Conservation (phyloP, 805 yeast genomes). For the Ogataea pini region DNA sequence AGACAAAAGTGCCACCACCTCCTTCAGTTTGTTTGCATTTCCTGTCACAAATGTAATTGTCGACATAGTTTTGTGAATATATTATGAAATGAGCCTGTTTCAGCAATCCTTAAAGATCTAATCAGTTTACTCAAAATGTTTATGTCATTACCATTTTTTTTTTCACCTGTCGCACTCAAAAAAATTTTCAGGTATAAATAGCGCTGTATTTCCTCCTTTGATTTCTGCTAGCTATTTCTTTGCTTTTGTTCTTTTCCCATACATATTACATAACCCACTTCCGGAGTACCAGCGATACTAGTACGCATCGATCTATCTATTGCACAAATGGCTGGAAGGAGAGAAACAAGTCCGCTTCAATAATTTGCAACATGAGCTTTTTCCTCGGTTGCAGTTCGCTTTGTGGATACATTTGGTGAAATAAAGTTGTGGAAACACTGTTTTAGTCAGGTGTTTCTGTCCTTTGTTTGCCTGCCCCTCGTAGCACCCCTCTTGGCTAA, state of each 20-base stretch:
- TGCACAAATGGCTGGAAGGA: conserved; percentile 46
- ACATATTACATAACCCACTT: conserved; percentile 37
- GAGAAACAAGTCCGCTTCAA: conserved; percentile 31
- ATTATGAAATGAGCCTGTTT: no score
- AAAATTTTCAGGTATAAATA: conserved; percentile 6
- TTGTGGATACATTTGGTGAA: conserved; percentile 30
- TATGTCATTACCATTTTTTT: background rate
- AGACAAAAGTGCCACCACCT: conserved; percentile 74
- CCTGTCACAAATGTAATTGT: conserved; percentile 57
- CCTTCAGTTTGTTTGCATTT: conserved; percentile 82
- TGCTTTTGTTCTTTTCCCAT: conserved; percentile 1
- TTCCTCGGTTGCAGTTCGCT: conserved; percentile 33
- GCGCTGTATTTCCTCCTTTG: background rate
- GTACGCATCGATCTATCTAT: conserved; percentile 33
- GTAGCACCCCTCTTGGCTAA: no score
- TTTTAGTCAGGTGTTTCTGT: no score
- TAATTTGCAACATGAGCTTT: conserved; percentile 26
- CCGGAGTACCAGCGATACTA: conserved; percentile 44
- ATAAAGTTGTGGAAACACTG: background rate
- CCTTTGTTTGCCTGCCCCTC: no score
- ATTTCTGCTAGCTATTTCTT: background rate
- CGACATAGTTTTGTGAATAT: conserved; percentile 22
- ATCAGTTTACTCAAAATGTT: no score
- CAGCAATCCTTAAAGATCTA: no score
- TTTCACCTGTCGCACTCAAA: conserved; percentile 1